phyloP scores from a whole-genome alignment of 176 grass and related monocot genomes.

The Phoenix dactylifera region DNA sequence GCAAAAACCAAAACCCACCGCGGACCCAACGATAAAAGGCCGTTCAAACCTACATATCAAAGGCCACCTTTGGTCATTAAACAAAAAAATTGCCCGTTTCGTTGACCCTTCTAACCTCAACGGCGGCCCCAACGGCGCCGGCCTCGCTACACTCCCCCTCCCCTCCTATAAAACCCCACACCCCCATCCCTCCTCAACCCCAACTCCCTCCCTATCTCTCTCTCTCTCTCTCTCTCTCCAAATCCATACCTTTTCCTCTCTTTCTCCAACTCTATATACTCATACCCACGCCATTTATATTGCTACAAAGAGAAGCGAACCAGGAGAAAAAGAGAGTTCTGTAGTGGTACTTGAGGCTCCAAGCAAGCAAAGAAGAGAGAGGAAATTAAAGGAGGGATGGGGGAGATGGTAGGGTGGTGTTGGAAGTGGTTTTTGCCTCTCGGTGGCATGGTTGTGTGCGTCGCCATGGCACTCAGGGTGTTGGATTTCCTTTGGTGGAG shows the following conservation, averaged over 20 bases:
- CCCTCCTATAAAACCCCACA: conserved; percentile 11
- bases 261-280: conserved; percentile 38
- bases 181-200: background rate
- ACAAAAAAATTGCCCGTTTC: conserved; percentile 4
- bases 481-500: conserved; percentile 75
- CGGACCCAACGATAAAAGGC: too few species aligned
- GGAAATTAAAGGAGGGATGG: too few species aligned
- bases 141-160: conserved; percentile 10
- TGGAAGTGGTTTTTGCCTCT: conserved; percentile 16
- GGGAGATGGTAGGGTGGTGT: background rate
- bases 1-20: background rate
- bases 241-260: background rate
- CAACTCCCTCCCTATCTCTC: conserved; percentile 17
- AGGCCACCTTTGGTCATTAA: background rate
- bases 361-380: too few species aligned
- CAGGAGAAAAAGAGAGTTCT: conserved; percentile 1
- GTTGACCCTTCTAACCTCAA: conserved; percentile 46
- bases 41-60: background rate
- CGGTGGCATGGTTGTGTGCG: conserved; percentile 30
- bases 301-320: conserved; percentile 10
- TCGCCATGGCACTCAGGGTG: conserved; percentile 41
- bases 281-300: conserved; percentile 18
- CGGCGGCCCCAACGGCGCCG: conserved; percentile 39
- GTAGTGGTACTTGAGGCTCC: too few species aligned
- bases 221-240: conserved; percentile 30